Evolutionary conservation across 2,329 filamentous ascomycete genomes (phyloP).

Genomic region (Fusarium incarnatum): DNA sequence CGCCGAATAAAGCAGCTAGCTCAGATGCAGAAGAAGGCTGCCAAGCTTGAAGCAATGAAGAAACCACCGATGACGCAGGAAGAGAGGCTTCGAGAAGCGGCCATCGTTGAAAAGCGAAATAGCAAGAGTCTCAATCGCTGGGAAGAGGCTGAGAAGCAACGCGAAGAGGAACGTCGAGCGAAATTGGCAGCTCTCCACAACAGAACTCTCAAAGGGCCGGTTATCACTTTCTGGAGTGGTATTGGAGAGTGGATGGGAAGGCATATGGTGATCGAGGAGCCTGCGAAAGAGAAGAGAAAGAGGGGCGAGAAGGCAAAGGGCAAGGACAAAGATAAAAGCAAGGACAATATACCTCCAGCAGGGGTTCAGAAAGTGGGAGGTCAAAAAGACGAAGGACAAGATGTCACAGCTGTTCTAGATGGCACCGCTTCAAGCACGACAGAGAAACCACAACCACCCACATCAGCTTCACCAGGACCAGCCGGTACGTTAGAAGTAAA

Average conservation of each 20-base stretch:
- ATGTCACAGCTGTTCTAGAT: background rate
- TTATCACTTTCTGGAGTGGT: slow-evolving; percentile 95
- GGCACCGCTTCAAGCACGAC: slow-evolving; percentile 17
- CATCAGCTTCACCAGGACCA: slow-evolving; percentile 1
- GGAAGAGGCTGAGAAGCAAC: slow-evolving; percentile 91
- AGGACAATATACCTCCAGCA: slow-evolving; percentile 24
- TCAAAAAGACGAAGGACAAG: slow-evolving; percentile 21
- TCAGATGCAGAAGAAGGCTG: slow-evolving; percentile 74
- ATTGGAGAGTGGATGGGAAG: slow-evolving; percentile 83
- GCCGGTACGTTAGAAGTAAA: background rate
- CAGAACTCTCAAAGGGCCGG: slow-evolving; percentile 86
- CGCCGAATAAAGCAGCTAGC: slow-evolving; percentile 77
- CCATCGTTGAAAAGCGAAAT: slow-evolving; percentile 85
- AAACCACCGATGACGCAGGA: slow-evolving; percentile 88
- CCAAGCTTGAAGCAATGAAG: slow-evolving; percentile 78
- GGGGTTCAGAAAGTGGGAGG: slow-evolving; percentile 28
- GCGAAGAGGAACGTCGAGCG: slow-evolving; percentile 83
- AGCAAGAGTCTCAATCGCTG: slow-evolving; percentile 90
- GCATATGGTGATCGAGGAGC: slow-evolving; percentile 72
- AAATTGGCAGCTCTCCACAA: slow-evolving; percentile 90
- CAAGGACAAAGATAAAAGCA: slow-evolving; percentile 40
- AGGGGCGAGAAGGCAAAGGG: slow-evolving; percentile 51
- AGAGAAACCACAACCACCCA: slow-evolving; percentile 7
- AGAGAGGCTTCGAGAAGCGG: slow-evolving; percentile 85
- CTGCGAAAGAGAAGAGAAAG: slow-evolving; percentile 68